Evolutionary conservation across 441 rosid genomes (phyloP).

Genomic region (Cnidoscolus chayamansa): DNA sequence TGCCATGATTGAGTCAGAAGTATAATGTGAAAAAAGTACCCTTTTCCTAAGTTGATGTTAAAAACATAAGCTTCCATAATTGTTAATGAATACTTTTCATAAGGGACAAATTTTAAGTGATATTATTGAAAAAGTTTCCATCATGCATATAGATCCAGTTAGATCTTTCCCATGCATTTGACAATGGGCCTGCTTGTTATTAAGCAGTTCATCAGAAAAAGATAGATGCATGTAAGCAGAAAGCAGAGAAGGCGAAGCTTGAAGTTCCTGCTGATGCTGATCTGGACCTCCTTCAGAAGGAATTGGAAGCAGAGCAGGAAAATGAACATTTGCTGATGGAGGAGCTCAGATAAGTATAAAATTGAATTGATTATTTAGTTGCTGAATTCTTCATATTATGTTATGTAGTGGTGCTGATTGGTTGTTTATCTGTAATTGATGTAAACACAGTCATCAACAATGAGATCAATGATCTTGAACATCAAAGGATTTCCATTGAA

Average conservation of each 20-base stretch:
- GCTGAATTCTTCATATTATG: not conserved
- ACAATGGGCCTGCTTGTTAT: not conserved
- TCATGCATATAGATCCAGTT: not conserved
- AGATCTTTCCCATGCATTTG: not conserved
- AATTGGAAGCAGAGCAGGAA: constrained; percentile 44
- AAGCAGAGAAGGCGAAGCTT: constrained; percentile 48
- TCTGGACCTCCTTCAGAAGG: constrained; percentile 42
- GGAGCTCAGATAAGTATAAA: constrained; percentile 58
- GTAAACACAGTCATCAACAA: constrained; percentile 38
- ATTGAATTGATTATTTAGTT: not conserved
- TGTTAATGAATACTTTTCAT: not conserved
- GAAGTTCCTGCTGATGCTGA: constrained; percentile 41
- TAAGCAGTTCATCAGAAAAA: constrained; percentile 45
- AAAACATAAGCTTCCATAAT: not conserved
- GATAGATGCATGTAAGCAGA: constrained; percentile 56
- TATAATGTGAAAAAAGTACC: not conserved
- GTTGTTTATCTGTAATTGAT: constrained; percentile 10
- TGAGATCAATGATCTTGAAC: constrained; percentile 45
- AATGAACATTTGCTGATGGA: constrained; percentile 41
- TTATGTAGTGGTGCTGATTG: constrained; percentile 20
- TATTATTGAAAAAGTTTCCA: not conserved
- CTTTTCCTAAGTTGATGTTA: not conserved
- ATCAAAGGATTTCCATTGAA: constrained; percentile 40
- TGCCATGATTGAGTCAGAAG: not conserved
- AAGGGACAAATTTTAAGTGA: not conserved